Conservation (phyloP, 495 filamentous ascomycete species). For the Peziza echinospora region DNA sequence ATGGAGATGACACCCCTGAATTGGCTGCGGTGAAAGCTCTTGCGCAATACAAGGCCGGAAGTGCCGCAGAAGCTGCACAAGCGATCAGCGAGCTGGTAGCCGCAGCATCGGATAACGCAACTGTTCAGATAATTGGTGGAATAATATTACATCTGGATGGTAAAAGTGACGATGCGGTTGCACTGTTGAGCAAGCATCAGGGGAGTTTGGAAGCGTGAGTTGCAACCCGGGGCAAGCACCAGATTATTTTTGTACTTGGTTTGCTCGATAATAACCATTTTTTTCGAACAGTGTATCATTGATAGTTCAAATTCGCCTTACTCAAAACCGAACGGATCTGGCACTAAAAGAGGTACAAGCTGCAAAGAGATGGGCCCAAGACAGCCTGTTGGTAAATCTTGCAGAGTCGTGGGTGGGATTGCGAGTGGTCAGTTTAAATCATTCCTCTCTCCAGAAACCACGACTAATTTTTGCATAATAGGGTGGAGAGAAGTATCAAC, state of each 20-base stretch:
- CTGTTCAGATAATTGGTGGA: slow-evolving; percentile 58
- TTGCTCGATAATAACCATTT: no score
- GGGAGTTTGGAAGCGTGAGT: slow-evolving; percentile 65
- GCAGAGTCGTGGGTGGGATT: slow-evolving; percentile 90
- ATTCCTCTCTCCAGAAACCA: not conserved
- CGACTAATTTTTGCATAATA: slow-evolving; percentile 18
- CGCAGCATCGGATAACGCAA: slow-evolving; percentile 45
- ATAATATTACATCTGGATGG: slow-evolving; percentile 58
- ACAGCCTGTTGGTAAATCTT: slow-evolving; percentile 78
- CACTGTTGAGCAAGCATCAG: slow-evolving; percentile 57
- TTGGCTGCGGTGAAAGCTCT: slow-evolving; percentile 56
- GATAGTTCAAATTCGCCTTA: slow-evolving; percentile 73
- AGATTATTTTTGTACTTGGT: no score
- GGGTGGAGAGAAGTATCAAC: slow-evolving; percentile 93
- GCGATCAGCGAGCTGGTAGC: slow-evolving; percentile 43
- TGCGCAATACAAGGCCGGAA: slow-evolving; percentile 42
- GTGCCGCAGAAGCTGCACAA: slow-evolving; percentile 36
- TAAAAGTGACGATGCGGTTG: slow-evolving; percentile 62
- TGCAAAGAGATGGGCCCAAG: slow-evolving; percentile 90
- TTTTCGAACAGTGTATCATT: slow-evolving; percentile 35
- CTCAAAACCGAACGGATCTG: slow-evolving; percentile 74
- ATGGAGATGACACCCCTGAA: slow-evolving; percentile 44
- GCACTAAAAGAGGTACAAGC: slow-evolving; percentile 71
- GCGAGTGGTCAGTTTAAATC: slow-evolving; percentile 43
- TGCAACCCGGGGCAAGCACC: not conserved